These are phyloP conservation scores for Penicillium goetzii DNA, from an alignment of 495 filamentous ascomycete genomes.

Conservation along the genomic window DNA sequence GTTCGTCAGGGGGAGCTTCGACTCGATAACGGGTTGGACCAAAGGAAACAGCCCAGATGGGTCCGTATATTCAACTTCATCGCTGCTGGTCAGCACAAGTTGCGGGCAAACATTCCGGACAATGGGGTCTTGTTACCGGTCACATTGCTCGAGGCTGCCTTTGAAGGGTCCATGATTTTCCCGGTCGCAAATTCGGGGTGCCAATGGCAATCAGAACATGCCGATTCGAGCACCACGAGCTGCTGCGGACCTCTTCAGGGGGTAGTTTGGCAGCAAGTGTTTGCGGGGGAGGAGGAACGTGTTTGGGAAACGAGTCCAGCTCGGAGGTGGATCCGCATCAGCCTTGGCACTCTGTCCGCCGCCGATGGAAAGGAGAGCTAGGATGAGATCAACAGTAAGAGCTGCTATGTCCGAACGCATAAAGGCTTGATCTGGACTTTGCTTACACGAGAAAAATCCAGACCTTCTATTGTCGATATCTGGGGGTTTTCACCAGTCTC, in stretches of 20 bases:
- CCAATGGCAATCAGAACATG: constrained; percentile 39
- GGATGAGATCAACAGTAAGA: not conserved
- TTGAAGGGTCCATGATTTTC: constrained; percentile 51
- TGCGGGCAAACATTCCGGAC: constrained; percentile 7
- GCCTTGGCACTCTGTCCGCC: not conserved
- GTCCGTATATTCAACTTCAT: constrained; percentile 74
- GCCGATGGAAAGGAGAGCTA: not conserved
- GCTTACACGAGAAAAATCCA: too few species aligned
- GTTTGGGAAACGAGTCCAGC: constrained; percentile 14
- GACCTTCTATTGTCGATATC: too few species aligned
- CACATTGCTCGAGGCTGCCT: constrained; percentile 55
- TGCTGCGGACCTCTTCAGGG: constrained; percentile 13
- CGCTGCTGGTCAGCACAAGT: constrained; percentile 14
- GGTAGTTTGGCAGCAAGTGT: constrained; percentile 2
- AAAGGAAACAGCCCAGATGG: constrained; percentile 83
- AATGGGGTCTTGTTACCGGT: constrained; percentile 42
- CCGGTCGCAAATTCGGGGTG: constrained; percentile 35
- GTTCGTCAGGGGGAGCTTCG: constrained; percentile 85
- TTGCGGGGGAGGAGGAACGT: constrained; percentile 10
- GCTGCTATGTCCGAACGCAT: not conserved
- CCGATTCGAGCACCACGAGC: constrained; percentile 26
- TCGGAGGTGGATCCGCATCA: constrained; percentile 2
- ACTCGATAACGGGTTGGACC: constrained; percentile 73
- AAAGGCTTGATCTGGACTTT: too few species aligned
- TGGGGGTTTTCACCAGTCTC: too few species aligned